Evolutionary conservation across 2,329 filamentous ascomycete genomes (phyloP).

Genomic region (Elsinoe batatas): DNA sequence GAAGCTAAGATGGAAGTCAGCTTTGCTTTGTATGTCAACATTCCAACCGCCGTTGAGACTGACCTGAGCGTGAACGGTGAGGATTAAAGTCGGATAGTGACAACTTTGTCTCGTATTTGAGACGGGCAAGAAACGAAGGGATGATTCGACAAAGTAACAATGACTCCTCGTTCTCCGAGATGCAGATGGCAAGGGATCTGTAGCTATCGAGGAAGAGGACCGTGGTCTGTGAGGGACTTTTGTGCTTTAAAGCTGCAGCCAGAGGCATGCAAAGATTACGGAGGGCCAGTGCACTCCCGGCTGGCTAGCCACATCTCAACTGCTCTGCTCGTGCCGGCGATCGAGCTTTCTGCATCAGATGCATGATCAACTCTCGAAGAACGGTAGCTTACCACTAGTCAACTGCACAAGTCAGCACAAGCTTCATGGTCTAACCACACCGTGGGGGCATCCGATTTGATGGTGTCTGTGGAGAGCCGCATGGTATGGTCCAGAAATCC

Average conservation of each 20-base stretch:
- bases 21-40: conserved; percentile 14
- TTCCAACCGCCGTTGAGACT: neutral
- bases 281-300: conserved; percentile 2
- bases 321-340: neutral
- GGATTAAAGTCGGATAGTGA: conserved; percentile 10
- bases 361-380: neutral
- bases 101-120: conserved; percentile 5
- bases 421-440: neutral
- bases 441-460: neutral
- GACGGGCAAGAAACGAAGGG: neutral
- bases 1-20: conserved; percentile 1
- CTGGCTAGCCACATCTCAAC: conserved; percentile 6
- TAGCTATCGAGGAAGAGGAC: neutral
- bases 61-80: conserved; percentile 12
- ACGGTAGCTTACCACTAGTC: conserved; percentile 5
- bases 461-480: conserved; percentile 5
- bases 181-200: conserved; percentile 1
- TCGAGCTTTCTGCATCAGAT: neutral
- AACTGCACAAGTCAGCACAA: neutral
- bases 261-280: conserved; percentile 2
- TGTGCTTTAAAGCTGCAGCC: conserved; percentile 3
- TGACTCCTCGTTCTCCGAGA: neutral
- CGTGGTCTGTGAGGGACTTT: neutral
- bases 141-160: neutral
- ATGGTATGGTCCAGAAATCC: conserved; percentile 3